Evolutionary conservation across 352 stramenopile genomes (phyloP).

Genomic region (Pythium angustatum): DNA sequence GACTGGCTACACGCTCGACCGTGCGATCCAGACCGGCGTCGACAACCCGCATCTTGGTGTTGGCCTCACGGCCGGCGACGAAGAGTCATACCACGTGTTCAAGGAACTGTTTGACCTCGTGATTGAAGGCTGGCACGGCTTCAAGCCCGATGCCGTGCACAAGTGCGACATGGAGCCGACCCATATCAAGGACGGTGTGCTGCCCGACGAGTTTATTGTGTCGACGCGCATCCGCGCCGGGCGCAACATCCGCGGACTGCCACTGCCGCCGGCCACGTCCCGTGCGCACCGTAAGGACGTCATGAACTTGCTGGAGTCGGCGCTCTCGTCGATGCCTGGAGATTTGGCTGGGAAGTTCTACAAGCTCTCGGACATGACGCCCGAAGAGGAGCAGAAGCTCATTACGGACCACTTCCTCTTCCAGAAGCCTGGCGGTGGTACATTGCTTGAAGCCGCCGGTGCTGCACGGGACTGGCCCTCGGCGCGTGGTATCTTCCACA

Average conservation of each 20-base stretch:
- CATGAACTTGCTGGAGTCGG: conserved; percentile 84
- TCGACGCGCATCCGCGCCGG: conserved; percentile 92
- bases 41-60: conserved; percentile 82
- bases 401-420: conserved; percentile 93
- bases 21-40: conserved; percentile 85
- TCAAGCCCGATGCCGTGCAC: conserved; percentile 78
- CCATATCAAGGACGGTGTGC: conserved; percentile 69
- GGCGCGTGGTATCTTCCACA: conserved; percentile 92
- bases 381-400: conserved; percentile 90
- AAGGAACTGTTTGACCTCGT: conserved; percentile 85
- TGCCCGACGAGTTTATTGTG: conserved; percentile 84
- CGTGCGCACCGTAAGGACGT: conserved; percentile 84
- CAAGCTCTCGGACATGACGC: conserved; percentile 88
- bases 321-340: conserved; percentile 73
- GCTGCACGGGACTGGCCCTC: conserved; percentile 92
- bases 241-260: conserved; percentile 87
- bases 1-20: conserved; percentile 83
- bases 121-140: conserved; percentile 87
- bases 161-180: conserved; percentile 79
- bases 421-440: conserved; percentile 90
- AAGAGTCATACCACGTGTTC: conserved; percentile 81
- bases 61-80: conserved; percentile 79
- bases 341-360: conserved; percentile 89
- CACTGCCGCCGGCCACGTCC: conserved; percentile 86
- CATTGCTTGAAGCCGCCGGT: conserved; percentile 79